These are phyloP conservation scores for Rhizopus sp. DNA, from an alignment of 371 early-diverging fungal genomes.

Conservation along the genomic window DNA sequence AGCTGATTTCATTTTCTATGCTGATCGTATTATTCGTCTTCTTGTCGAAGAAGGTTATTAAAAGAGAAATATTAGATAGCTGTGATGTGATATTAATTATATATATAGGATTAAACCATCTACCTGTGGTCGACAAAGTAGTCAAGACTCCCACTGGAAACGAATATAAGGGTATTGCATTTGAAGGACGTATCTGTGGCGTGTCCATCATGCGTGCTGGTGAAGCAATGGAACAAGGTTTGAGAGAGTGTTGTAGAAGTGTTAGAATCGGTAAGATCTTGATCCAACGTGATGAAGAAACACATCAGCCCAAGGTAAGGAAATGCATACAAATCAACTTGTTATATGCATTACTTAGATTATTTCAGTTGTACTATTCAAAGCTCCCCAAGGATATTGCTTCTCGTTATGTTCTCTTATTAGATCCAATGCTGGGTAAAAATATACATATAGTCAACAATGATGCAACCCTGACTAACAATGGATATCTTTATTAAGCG, in stretches of 20 bases:
- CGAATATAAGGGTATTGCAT: constrained; percentile 74
- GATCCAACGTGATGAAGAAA: constrained; percentile 94
- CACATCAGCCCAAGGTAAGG: constrained; percentile 78
- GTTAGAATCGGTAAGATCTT: constrained; percentile 94
- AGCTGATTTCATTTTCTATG: constrained; percentile 91
- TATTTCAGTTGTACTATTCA: constrained; percentile 77
- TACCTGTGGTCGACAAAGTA: constrained; percentile 80
- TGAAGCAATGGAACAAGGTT: constrained; percentile 92
- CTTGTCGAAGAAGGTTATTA: constrained; percentile 85
- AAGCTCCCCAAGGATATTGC: constrained; percentile 90
- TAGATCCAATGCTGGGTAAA: constrained; percentile 93
- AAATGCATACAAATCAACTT: not conserved
- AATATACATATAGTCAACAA: not conserved
- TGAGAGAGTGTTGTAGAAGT: constrained; percentile 86
- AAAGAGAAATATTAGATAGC: not conserved
- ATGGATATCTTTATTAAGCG: constrained; percentile 48
- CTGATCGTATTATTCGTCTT: constrained; percentile 90
- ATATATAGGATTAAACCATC: constrained; percentile 76
- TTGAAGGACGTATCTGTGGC: constrained; percentile 91
- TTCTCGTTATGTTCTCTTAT: constrained; percentile 79
- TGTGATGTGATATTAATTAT: constrained; percentile 1
- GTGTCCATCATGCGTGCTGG: constrained; percentile 96
- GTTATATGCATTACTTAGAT: not conserved
- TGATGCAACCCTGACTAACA: no score
- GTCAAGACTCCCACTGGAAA: constrained; percentile 80